These are phyloP conservation scores for Daldinia concentrica DNA, from an alignment of 495 filamentous ascomycete species.

Conservation along the genomic window DNA sequence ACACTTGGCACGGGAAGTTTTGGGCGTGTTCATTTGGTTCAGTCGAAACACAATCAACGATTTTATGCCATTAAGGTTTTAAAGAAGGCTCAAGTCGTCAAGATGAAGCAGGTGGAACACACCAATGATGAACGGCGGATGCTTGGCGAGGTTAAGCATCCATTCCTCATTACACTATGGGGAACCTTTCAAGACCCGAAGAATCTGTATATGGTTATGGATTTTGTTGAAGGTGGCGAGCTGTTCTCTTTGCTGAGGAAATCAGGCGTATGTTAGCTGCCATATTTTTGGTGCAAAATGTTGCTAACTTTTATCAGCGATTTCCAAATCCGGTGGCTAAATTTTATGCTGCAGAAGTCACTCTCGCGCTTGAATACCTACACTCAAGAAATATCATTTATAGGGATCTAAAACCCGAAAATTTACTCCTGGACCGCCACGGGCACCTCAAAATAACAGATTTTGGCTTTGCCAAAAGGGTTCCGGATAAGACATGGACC, in stretches of 20 bases:
- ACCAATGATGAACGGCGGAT: conserved; percentile 97
- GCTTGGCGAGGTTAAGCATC: conserved; percentile 94
- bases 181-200: conserved; percentile 95
- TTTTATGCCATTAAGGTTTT: conserved; percentile 98
- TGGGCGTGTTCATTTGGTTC: conserved; percentile 93
- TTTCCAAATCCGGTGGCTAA: conserved; percentile 99
- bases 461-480: conserved; percentile 98
- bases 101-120: conserved; percentile 99
- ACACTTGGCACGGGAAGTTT: conserved; percentile 97
- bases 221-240: conserved; percentile 99
- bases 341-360: conserved; percentile 98
- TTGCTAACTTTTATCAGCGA: conserved; percentile 65
- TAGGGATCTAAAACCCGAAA: conserved; percentile 96
- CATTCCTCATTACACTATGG: conserved; percentile 97
- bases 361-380: conserved; percentile 94
- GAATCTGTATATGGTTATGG: conserved; percentile 99
- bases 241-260: conserved; percentile 94
- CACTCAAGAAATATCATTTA: conserved; percentile 96
- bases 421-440: conserved; percentile 92
- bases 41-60: conserved; percentile 95
- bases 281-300: neutral
- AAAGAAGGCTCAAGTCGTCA: conserved; percentile 98
- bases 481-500: conserved; percentile 99
- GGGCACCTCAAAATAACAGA: conserved; percentile 98
- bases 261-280: conserved; percentile 80